Conservation (phyloP, 225 moss, liverwort and hornwort species). For the Polytrichum commune region DNA sequence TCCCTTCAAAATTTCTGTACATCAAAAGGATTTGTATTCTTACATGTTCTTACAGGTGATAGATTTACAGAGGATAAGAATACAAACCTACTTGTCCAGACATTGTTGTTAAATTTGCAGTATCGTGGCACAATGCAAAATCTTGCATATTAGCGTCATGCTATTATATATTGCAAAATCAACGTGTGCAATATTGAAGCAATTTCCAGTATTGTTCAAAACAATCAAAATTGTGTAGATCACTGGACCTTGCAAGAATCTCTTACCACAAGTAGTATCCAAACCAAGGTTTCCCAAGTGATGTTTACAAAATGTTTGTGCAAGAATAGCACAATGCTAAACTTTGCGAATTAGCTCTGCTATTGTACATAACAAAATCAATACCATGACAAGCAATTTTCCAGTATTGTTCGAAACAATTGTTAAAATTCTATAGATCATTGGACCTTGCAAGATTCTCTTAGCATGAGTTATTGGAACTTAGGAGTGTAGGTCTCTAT, state of each 20-base stretch:
- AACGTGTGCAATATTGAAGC: conserved; percentile 1
- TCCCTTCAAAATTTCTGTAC: too few relatives aligned
- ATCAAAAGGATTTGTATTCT: too few relatives aligned
- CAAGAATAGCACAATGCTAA: background rate
- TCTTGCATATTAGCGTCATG: conserved; percentile 1
- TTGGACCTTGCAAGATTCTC: background rate
- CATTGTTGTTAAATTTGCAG: background rate
- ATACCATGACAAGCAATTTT: too few relatives aligned
- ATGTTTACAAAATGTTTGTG: background rate
- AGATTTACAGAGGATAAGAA: too few relatives aligned
- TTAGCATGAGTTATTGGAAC: background rate
- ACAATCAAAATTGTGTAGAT: too few relatives aligned
- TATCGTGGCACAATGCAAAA: conserved; percentile 7
- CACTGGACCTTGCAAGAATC: background rate
- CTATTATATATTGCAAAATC: conserved; percentile 3
- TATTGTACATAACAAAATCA: background rate
- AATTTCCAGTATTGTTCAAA: background rate
- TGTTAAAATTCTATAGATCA: background rate
- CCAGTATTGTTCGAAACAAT: too few relatives aligned
- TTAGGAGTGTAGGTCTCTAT: background rate
- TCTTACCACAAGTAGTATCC: background rate
- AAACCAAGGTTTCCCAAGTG: background rate
- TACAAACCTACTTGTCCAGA: too few relatives aligned
- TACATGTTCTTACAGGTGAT: too few relatives aligned
- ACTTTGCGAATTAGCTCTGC: background rate